Evolutionary conservation across 2,329 filamentous ascomycete species (phyloP), one percentile per base, ranked within the genome.

Genomic region (Aspergillus hiratsukae): DNA sequence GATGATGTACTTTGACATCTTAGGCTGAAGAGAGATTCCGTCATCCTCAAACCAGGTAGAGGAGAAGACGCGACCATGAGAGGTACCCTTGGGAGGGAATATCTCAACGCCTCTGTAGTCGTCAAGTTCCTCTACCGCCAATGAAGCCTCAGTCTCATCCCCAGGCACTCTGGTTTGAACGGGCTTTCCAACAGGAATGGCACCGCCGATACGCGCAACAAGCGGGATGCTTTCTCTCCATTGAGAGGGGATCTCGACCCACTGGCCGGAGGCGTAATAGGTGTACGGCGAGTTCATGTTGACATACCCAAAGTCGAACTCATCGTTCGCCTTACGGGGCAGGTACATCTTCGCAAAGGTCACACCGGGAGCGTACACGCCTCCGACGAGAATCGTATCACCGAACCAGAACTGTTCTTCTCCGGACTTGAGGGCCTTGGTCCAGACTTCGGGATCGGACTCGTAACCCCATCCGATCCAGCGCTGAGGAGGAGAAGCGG

Each of bases 391-490:
- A 8, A 90, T 72, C 0, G 80, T 77, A 54, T 88, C 84, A 10
- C 87, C 87, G 25, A 90, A 81, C 87, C 87, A 90, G 74, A 86
- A 90, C 66, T 91, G 87, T 3, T 82, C 82, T 62, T 90, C 87
- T 7, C 87, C 87, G 29, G 81, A 77, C 54, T 81, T 85, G 3
- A 89, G 73, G 0, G 76, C 65, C 49, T 77, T 78, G 2, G 75
- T 83, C 87, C 87, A 90, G 0, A 90, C 83, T 58, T 84, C 83
- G 0, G 83, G 75, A 61, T 90, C 87, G 0, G 72, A 65, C 66
- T 90, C 87, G 63, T 87, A 89, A 27, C 86, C 87, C 86, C 87
- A 90, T 0, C 87, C 88, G 0, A 85, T 84, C 87, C 88, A 90
- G 52, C 87, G 77, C 64, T 89, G 87, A 0, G 87, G 84, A 1